phyloP scores from a whole-genome alignment of 768 basidiomycete species.

The Rhodotorula diobovata region DNA sequence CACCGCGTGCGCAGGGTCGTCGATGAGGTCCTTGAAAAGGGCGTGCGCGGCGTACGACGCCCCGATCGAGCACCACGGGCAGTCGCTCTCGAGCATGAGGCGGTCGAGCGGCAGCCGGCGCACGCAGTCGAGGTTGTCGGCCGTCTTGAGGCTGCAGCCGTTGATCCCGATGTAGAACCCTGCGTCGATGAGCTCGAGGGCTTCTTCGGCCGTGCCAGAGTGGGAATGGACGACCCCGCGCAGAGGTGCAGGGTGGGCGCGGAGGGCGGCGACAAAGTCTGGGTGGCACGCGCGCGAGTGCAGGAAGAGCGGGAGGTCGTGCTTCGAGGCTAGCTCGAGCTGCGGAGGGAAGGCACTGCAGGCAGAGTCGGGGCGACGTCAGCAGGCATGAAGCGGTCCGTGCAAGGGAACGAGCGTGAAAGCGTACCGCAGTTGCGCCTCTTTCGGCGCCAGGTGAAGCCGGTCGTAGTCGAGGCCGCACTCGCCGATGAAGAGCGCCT shows the following conservation, averaged over 20 bases:
- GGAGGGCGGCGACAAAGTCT: constrained; percentile 65
- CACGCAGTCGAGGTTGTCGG: constrained; percentile 58
- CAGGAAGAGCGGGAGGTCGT: constrained; percentile 70
- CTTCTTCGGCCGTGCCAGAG: constrained; percentile 64
- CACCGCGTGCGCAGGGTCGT: neutral
- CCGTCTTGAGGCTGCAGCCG: constrained; percentile 66
- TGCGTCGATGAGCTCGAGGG: constrained; percentile 62
- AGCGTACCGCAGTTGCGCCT: constrained; percentile 52
- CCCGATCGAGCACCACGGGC: constrained; percentile 40
- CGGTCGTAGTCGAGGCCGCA: constrained; percentile 80
- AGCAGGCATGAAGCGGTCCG: neutral
- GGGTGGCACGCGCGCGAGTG: constrained; percentile 72
- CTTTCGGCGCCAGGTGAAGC: constrained; percentile 59
- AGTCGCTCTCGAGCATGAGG: constrained; percentile 72
- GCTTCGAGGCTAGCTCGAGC: constrained; percentile 63
- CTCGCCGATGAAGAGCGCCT: constrained; percentile 67
- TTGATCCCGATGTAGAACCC: constrained; percentile 63
- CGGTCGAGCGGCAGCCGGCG: constrained; percentile 58
- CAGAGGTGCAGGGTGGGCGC: constrained; percentile 60
- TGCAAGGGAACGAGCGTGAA: neutral
- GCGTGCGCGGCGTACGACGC: constrained; percentile 43
- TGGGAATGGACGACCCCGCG: constrained; percentile 82
- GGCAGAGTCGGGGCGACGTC: too few species aligned
- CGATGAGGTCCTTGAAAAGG: neutral
- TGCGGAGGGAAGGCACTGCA: constrained; percentile 63